A percentile compares a stretch with the other conserved stretches of the same genome.
Evolutionary conservation across 768 basidiomycete genomes (phyloP).

Genomic region (Calocybe gangraenosa): DNA sequence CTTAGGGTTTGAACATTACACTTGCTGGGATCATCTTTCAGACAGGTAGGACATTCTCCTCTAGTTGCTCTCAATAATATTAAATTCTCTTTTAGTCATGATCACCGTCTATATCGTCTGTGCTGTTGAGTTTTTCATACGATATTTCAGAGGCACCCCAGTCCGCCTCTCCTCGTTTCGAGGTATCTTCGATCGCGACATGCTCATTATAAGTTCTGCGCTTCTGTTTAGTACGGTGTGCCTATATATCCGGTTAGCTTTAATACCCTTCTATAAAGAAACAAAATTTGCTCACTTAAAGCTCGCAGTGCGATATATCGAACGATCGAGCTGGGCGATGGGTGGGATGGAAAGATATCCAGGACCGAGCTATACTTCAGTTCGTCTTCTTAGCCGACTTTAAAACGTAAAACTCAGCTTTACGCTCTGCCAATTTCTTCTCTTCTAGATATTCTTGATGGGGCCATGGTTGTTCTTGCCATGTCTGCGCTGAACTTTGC

Average conservation of each 20-base stretch:
- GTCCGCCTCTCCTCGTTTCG: constrained; percentile 13
- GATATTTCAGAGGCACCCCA: constrained; percentile 32
- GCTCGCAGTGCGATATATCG: constrained; percentile 43
- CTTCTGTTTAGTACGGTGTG: constrained; percentile 32
- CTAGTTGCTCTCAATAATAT: not conserved
- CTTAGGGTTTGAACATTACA: constrained; percentile 33
- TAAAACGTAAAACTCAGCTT: not conserved
- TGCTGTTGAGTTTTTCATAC: constrained; percentile 41
- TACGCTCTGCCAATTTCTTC: too few species aligned
- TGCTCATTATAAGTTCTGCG: constrained; percentile 28
- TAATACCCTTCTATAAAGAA: not conserved
- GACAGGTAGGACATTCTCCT: constrained; percentile 27
- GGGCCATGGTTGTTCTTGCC: constrained; percentile 26
- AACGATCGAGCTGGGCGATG: constrained; percentile 43
- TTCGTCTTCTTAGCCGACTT: constrained; percentile 6
- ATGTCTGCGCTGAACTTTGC: constrained; percentile 25
- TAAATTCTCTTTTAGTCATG: constrained; percentile 29
- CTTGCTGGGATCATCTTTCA: constrained; percentile 61
- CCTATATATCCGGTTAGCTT: constrained; percentile 41
- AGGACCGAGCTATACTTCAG: constrained; percentile 42
- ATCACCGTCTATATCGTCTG: constrained; percentile 38
- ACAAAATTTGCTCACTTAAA: constrained; percentile 1
- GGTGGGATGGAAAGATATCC: constrained; percentile 48
- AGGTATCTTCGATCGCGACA: constrained; percentile 7
- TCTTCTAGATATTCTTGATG: constrained; percentile 43